phyloP scores from a whole-genome alignment of 2,329 filamentous ascomycete genomes.

The Cytospora mali region DNA sequence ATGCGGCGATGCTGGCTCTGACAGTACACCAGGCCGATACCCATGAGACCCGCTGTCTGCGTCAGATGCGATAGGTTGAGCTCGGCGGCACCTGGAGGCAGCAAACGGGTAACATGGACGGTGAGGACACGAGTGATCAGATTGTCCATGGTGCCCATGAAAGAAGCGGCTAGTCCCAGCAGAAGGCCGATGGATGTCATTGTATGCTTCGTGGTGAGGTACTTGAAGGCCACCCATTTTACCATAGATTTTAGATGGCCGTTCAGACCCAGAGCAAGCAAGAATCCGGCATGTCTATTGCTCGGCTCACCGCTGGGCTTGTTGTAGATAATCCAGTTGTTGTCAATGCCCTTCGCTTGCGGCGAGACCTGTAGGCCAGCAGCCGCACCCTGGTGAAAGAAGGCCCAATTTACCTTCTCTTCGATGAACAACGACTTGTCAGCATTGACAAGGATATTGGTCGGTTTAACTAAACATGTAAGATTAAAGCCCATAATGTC shows the following conservation, averaged over 20 bases:
- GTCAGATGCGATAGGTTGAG: conserved; percentile 90
- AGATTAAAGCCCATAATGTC: conserved; percentile 88
- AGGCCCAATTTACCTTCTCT: conserved; percentile 97
- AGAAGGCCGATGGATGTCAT: conserved; percentile 99
- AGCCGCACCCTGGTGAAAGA: conserved; percentile 96
- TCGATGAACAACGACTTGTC: conserved; percentile 87
- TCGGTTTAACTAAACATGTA: conserved; percentile 87
- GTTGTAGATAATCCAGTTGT: conserved; percentile 98
- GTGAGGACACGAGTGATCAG: conserved; percentile 90
- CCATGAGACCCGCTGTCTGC: conserved; percentile 96
- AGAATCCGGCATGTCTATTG: conserved; percentile 93
- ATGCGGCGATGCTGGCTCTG: conserved; percentile 96
- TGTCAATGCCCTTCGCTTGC: conserved; percentile 90
- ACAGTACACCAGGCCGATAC: conserved; percentile 91
- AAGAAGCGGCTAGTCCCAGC: conserved; percentile 87
- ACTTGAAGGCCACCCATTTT: conserved; percentile 99
- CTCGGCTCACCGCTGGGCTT: conserved; percentile 84
- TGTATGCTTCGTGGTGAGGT: conserved; percentile 97
- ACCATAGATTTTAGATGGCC: conserved; percentile 92
- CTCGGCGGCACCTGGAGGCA: conserved; percentile 89
- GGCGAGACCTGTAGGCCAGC: conserved; percentile 89
- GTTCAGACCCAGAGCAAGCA: conserved; percentile 88
- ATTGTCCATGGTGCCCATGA: conserved; percentile 96
- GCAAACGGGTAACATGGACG: conserved; percentile 92
- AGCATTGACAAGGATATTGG: conserved; percentile 89